Evolutionary conservation across 176 grass and related monocot genomes (phyloP), one percentile per base, ranked within the genome.

Genomic region (Canna indica): DNA sequence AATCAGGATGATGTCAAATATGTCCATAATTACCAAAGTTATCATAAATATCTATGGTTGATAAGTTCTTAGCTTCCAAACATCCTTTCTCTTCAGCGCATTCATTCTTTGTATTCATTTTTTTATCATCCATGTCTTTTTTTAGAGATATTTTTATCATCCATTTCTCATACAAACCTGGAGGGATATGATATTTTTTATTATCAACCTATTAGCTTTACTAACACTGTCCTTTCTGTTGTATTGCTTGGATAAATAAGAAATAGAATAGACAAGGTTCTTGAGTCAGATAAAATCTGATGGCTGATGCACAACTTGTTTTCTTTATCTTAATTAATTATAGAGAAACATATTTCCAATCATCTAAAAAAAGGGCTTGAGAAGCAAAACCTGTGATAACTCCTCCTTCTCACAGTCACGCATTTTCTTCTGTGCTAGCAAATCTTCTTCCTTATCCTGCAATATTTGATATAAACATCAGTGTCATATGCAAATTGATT

Each of bases 341-440:
- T 10, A 27, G 10, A 28, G 25, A 28, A 59, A 59, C 22, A 56
- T 28, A 28, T 2, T 59, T 28, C 13, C 0, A 38, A 66, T 22
- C 9, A 22, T 8, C 22, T 36, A 10, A 41, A 15, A 17, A 22
- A 36, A 62, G 20, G 6, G 22, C 32, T 48, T 80, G 59, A 76
- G 62, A 64, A 77, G 26, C 34, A 44, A 58, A 66, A 99, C 94
- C 88, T 99, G 94, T 10, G 94, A 99, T 54, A 99, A 75, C 74
- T 99, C 94, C 87, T 99, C 89, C 45, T 87, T 99, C 62, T 90
- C 73, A 68, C 81, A 84, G 74, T 90, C 94, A 52, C 80, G 84
- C 86, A 99, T 99, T 84, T 99, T 99, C 86, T 93, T 87, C 81
- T 99, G 89, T 75, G 94, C 89, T 61, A 99, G 78, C 75, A 99